Evolutionary conservation across 2,329 filamentous ascomycete genomes (phyloP).

Genomic region (Botryotinia convoluta): DNA sequence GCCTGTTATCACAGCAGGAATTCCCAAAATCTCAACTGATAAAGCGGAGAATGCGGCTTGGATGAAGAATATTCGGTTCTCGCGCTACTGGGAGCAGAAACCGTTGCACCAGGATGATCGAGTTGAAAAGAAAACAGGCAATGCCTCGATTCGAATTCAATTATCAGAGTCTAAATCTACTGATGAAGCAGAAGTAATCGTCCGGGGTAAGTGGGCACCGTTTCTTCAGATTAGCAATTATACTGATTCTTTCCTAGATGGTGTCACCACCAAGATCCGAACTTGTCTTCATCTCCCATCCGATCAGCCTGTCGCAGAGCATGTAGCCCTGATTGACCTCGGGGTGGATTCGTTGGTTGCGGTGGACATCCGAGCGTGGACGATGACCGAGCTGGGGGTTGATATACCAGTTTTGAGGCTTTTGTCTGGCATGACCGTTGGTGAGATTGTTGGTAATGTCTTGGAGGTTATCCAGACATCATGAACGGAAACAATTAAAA

Average conservation of each 20-base stretch:
- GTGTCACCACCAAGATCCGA: conserved; percentile 22
- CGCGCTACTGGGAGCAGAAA: background rate
- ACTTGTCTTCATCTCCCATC: background rate
- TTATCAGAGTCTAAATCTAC: background rate
- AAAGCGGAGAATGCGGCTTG: background rate
- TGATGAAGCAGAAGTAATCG: background rate
- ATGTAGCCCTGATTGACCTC: background rate
- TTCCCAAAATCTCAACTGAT: background rate
- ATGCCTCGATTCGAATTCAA: background rate
- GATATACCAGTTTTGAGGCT: background rate
- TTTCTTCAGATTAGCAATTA: background rate
- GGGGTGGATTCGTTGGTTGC: background rate
- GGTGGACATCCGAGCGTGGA: background rate
- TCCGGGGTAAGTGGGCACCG: background rate
- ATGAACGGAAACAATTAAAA: background rate
- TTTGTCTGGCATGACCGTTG: background rate
- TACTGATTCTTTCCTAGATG: background rate
- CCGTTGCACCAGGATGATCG: background rate
- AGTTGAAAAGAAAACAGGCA: background rate
- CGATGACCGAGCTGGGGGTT: background rate
- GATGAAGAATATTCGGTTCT: background rate
- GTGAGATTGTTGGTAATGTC: background rate
- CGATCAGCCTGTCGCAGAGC: background rate
- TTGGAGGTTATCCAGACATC: background rate
- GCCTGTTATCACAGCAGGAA: background rate